Conservation (phyloP, 805 yeast species). For the Candida taoyuanica region DNA sequence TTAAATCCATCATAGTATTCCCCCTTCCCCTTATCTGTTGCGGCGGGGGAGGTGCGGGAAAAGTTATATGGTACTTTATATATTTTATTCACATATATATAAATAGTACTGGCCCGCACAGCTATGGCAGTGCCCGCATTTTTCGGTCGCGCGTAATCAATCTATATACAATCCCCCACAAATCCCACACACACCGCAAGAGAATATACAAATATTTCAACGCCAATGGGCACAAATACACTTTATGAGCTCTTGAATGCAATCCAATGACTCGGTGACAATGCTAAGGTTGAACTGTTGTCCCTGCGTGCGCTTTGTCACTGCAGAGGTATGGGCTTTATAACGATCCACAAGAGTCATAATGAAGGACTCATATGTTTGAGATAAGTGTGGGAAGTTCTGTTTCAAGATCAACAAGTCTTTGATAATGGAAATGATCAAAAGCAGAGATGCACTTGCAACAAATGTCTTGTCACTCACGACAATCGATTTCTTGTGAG, state of each 20-base stretch:
- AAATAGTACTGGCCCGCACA: too few species aligned
- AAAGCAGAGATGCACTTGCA: slow-evolving; percentile 46
- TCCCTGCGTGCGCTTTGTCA: slow-evolving; percentile 22
- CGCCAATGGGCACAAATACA: slow-evolving; percentile 13
- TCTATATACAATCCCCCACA: not conserved
- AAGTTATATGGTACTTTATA: too few species aligned
- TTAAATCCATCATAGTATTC: slow-evolving; percentile 5
- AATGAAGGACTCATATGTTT: slow-evolving; percentile 39
- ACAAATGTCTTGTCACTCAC: slow-evolving; percentile 55
- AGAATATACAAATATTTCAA: slow-evolving; percentile 6
- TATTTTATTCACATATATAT: too few species aligned
- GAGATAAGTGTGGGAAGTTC: slow-evolving; percentile 45
- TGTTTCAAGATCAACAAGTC: slow-evolving; percentile 53
- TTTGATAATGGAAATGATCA: slow-evolving; percentile 37
- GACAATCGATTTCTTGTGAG: slow-evolving; percentile 37
- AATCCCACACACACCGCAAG: not conserved
- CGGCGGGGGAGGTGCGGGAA: too few species aligned
- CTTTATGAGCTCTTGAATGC: slow-evolving; percentile 33
- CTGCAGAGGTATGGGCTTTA: slow-evolving; percentile 39
- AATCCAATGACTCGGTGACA: slow-evolving; percentile 39
- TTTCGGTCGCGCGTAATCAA: too few species aligned
- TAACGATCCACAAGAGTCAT: slow-evolving; percentile 44
- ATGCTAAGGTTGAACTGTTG: slow-evolving; percentile 33
- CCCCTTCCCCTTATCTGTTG: too few species aligned
- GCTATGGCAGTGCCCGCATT: too few species aligned